Base-by-base conservation (phyloP, 108 stramenopile genomes). In the Stephanodiscus triporus region DNA sequence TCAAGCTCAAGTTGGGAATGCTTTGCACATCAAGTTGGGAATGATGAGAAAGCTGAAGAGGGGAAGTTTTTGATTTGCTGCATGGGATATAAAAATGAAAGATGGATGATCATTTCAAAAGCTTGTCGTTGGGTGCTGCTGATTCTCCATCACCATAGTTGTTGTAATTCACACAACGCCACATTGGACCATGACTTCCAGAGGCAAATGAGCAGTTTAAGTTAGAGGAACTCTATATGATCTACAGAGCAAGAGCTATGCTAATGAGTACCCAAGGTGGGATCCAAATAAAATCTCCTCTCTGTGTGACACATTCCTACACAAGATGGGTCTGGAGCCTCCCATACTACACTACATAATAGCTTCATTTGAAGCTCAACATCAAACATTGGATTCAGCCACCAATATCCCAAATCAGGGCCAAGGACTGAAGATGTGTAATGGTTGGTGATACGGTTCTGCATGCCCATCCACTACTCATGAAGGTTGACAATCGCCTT, bases 41-140 rank as follows among this genome's bases (percentile, higher is more conserved):
- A 94, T 47, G 6, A 96, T 76, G 43, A 91, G 36, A 9, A 85
- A 57, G 20, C 92, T 90, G 82, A 90, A 94, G 27, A 92, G 61
- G 22, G 90, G 74, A 90, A 88, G 38, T 86, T 71, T 14, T 51
- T 55, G 0, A 85, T 24, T 72, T 82, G 92, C n/a, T 87, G 85
- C 14, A 20, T 54, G 3, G 88, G 85, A 50, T n/a, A n/a, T 89
- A 89, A 82, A 96, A 94, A 79, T 96, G 93, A 85, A 96, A 96
- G 23, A 96, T 63, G n/a, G 92, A 94, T 50, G 85, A 90, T 9
- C 82, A 87, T 66, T 94, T 80, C 9, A 92, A 80, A 6, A 91
- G 45, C 10, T 55, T 63, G 16, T 60, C 57, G 8, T 71, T 19
- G 16, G 72, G 27, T 14, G 53, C 37, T 43, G 11, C 26, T 56